A percentile compares a stretch with the other conserved stretches of the same genome.
Evolutionary conservation across 78 protist genomes (phyloP).

Genomic region (Chrysochromulina parva): DNA sequence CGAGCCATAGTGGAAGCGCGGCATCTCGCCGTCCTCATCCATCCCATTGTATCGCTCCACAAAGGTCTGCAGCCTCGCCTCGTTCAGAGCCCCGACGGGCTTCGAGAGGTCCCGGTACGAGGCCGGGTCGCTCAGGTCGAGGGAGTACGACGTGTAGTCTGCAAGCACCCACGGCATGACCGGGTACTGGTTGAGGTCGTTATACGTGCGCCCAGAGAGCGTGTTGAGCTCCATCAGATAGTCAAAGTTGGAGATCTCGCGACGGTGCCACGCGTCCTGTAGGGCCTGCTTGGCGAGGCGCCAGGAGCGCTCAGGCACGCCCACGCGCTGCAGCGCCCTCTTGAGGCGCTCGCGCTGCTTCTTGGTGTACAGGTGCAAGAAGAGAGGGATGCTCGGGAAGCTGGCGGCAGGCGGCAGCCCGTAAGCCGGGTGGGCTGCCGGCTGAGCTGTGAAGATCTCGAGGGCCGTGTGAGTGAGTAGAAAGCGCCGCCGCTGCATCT

Average conservation of each 20-base stretch:
- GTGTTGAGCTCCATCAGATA: slow-evolving; percentile 42
- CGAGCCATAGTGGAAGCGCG: slow-evolving; percentile 89
- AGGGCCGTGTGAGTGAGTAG: neutral
- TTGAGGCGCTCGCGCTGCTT: neutral
- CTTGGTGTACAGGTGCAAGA: neutral
- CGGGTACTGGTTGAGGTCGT: slow-evolving; percentile 46
- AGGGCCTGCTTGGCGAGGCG: neutral
- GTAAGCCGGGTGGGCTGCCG: too few relatives aligned
- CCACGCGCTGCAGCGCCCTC: neutral
- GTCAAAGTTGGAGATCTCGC: slow-evolving; percentile 19
- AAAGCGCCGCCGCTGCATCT: neutral
- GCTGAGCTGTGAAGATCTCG: neutral
- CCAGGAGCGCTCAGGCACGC: slow-evolving; percentile 14
- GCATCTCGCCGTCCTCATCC: slow-evolving; percentile 51
- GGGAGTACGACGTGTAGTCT: slow-evolving; percentile 68
- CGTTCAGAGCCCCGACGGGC: slow-evolving; percentile 92
- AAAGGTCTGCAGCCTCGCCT: neutral
- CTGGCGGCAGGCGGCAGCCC: too few relatives aligned
- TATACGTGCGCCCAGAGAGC: slow-evolving; percentile 8
- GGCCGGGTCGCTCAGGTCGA: slow-evolving; percentile 79
- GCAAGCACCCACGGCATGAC: slow-evolving; percentile 68
- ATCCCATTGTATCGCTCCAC: neutral
- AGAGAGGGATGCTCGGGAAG: neutral
- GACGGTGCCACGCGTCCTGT: neutral
- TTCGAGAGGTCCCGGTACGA: slow-evolving; percentile 88